Conservation (phyloP, 2,329 filamentous ascomycete species). For the Lomentospora prolificans region DNA sequence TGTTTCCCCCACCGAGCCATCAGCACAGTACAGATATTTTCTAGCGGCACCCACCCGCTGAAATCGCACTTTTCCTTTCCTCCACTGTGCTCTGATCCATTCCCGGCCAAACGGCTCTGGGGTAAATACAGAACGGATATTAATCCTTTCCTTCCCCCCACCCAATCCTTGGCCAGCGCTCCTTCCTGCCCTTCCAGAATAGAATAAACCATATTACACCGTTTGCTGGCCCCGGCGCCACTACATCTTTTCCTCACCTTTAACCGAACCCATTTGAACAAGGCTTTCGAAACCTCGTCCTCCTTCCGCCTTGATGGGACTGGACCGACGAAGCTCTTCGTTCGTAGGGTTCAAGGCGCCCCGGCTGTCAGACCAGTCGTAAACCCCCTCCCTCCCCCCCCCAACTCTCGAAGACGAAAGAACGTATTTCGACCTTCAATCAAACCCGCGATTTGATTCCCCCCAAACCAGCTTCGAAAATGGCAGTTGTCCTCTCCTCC, state of each 20-base stretch:
- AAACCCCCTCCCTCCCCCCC: neutral
- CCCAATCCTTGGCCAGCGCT: neutral
- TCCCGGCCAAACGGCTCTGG: constrained; percentile 1
- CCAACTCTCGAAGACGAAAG: no score
- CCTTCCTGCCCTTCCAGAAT: neutral
- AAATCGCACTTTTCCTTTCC: neutral
- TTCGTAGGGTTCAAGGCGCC: neutral
- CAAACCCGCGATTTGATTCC: no score
- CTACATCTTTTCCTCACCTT: neutral
- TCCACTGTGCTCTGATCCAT: neutral
- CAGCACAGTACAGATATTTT: neutral
- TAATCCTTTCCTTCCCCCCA: constrained; percentile 4
- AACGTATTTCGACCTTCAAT: no score
- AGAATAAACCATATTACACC: no score
- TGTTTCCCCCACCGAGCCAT: neutral
- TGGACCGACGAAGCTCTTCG: neutral
- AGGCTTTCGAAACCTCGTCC: neutral
- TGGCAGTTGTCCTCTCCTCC: constrained; percentile 42
- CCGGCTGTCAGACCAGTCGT: neutral
- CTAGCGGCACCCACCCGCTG: neutral
- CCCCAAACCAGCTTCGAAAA: neutral
- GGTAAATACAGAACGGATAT: constrained; percentile 5
- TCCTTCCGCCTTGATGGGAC: constrained; percentile 3
- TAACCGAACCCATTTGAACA: neutral
- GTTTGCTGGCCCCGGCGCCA: neutral